These are phyloP conservation scores for Fusarium vanettenii DNA, from an alignment of 2,329 filamentous ascomycete species.

Conservation along the genomic window DNA sequence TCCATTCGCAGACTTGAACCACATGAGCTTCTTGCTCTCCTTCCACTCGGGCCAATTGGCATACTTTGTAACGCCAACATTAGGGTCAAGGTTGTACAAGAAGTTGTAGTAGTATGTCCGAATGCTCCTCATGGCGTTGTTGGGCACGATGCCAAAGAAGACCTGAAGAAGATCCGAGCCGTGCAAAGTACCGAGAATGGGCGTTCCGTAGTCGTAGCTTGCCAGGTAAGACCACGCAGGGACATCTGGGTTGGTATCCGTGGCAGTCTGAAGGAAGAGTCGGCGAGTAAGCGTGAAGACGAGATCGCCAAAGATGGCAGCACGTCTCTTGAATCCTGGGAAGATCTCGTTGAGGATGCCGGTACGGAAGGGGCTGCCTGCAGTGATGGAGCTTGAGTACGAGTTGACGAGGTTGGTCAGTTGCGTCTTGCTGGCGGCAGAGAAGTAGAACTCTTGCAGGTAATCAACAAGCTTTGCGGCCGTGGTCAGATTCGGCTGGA, in stretches of 20 bases:
- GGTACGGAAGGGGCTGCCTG: slow-evolving; percentile 80
- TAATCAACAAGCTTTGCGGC: slow-evolving; percentile 70
- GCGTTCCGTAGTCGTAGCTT: slow-evolving; percentile 77
- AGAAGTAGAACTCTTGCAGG: slow-evolving; percentile 70
- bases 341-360: slow-evolving; percentile 76
- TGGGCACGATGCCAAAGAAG: slow-evolving; percentile 72
- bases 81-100: slow-evolving; percentile 77
- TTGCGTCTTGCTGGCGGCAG: slow-evolving; percentile 60
- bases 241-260: slow-evolving; percentile 64
- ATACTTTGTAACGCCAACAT: slow-evolving; percentile 59
- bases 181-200: slow-evolving; percentile 82
- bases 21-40: slow-evolving; percentile 60
- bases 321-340: slow-evolving; percentile 81
- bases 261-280: slow-evolving; percentile 65
- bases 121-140: slow-evolving; percentile 70
- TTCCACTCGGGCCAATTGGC: slow-evolving; percentile 58
- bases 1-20: slow-evolving; percentile 53
- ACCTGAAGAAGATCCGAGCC: slow-evolving; percentile 75
- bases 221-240: slow-evolving; percentile 81
- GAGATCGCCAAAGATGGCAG: slow-evolving; percentile 80
- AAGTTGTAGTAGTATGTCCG: slow-evolving; percentile 81
- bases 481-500: slow-evolving; percentile 75
- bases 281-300: slow-evolving; percentile 80
- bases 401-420: slow-evolving; percentile 68
- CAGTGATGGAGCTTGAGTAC: slow-evolving; percentile 66